Evolutionary conservation across 306 rosid genomes (phyloP).

Genomic region (Cucumis melo): DNA sequence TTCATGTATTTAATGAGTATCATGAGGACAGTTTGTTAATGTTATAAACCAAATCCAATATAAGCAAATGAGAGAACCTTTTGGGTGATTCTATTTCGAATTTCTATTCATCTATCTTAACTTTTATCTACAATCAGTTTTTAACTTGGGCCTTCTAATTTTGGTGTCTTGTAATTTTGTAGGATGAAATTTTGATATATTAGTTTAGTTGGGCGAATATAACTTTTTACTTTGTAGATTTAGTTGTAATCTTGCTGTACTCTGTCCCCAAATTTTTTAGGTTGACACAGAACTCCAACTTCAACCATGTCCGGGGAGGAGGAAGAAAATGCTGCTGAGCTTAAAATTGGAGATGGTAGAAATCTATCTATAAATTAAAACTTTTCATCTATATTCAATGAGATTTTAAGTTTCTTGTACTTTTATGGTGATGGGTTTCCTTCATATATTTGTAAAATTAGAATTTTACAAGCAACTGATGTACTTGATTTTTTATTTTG

Average conservation of each 20-base stretch:
- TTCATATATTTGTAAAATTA: background rate
- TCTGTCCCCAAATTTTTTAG: background rate
- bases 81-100: background rate
- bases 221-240: background rate
- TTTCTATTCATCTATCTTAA: background rate
- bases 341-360: constrained; percentile 86
- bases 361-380: background rate
- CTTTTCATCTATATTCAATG: background rate
- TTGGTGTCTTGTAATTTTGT: background rate
- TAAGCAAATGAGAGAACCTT: no score
- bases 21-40: background rate
- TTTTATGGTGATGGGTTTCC: background rate
- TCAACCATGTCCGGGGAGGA: constrained; percentile 77
- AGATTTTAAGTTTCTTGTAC: background rate
- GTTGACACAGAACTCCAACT: background rate
- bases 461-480: background rate
- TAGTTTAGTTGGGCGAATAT: no score
- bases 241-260: background rate
- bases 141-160: background rate
- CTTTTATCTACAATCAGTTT: background rate
- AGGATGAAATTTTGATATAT: background rate
- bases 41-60: no score
- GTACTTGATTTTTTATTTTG: background rate
- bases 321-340: constrained; percentile 95
- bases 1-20: background rate